These are phyloP conservation scores for Endoconidiophora polonica DNA, from an alignment of 2,329 filamentous ascomycete genomes.

Conservation along the genomic window DNA sequence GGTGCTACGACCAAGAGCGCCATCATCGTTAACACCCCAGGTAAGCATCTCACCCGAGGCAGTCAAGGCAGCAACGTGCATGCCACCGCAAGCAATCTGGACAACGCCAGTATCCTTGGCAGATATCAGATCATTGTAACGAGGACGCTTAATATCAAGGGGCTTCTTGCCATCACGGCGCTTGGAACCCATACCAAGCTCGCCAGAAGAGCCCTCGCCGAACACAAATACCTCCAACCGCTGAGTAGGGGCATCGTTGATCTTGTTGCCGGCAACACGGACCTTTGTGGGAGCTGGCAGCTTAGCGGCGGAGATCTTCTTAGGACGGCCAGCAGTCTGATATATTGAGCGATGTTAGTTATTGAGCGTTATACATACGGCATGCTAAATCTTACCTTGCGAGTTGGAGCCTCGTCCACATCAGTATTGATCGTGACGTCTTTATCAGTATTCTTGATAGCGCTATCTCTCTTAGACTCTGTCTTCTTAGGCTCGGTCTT, in stretches of 20 bases:
- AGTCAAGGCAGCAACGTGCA: constrained; percentile 65
- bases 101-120: constrained; percentile 55
- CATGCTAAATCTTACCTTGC: constrained; percentile 14
- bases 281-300: constrained; percentile 4
- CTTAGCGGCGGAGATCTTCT: constrained; percentile 25
- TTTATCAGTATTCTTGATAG: too few relatives aligned
- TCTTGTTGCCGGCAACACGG: constrained; percentile 42
- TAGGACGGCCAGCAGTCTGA: constrained; percentile 15
- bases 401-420: constrained; percentile 11
- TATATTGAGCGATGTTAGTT: neutral
- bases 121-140: constrained; percentile 52
- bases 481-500: constrained; percentile 23
- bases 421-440: constrained; percentile 14
- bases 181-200: constrained; percentile 62
- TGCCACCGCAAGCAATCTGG: constrained; percentile 60
- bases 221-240: constrained; percentile 63
- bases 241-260: constrained; percentile 48
- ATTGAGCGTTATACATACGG: neutral
- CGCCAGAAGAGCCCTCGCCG: constrained; percentile 63
- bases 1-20: constrained; percentile 62
- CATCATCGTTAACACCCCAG: constrained; percentile 80
- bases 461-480: constrained; percentile 18
- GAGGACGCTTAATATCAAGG: constrained; percentile 66
- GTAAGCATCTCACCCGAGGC: constrained; percentile 67
- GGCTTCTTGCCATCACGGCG: constrained; percentile 42